Conservation (phyloP, 352 stramenopile genomes). For the Phytophthora cryptogea region DNA sequence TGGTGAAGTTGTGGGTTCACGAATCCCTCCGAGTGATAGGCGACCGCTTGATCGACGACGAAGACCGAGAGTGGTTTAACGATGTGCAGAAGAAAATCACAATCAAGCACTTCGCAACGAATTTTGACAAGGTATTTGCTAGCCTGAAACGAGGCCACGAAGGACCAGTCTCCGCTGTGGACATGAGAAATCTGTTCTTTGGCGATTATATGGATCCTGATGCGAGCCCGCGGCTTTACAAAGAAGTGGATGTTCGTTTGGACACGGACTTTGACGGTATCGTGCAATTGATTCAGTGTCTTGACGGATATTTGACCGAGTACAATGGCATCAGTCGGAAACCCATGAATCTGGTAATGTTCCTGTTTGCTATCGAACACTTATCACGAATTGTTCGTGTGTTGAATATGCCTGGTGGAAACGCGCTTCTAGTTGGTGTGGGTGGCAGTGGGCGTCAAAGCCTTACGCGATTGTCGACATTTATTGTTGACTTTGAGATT, state of each 20-base stretch:
- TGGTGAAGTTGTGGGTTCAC: conserved; percentile 94
- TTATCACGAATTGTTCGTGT: conserved; percentile 92
- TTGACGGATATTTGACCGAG: conserved; percentile 91
- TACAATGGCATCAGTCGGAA: conserved; percentile 94
- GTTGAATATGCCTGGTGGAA: conserved; percentile 95
- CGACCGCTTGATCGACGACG: conserved; percentile 93
- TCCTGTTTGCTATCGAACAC: conserved; percentile 96
- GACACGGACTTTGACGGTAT: conserved; percentile 81
- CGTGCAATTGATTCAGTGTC: conserved; percentile 73
- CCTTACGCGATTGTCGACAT: conserved; percentile 91
- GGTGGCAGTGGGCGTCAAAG: conserved; percentile 93
- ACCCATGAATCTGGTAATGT: conserved; percentile 97
- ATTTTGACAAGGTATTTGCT: conserved; percentile 90
- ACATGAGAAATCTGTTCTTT: conserved; percentile 94
- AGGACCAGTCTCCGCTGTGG: conserved; percentile 65
- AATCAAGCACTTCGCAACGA: conserved; percentile 85
- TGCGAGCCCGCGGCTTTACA: conserved; percentile 76
- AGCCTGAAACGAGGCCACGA: conserved; percentile 75
- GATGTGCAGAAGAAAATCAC: conserved; percentile 88
- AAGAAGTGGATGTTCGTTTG: conserved; percentile 75
- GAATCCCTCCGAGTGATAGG: conserved; percentile 95
- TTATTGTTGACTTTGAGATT: conserved; percentile 93
- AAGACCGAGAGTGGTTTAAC: conserved; percentile 93
- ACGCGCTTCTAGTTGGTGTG: conserved; percentile 93
- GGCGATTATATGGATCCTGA: conserved; percentile 91